Base-by-base conservation (phyloP, 805 yeast species). In the Tetrapisispora pingtungensis region DNA sequence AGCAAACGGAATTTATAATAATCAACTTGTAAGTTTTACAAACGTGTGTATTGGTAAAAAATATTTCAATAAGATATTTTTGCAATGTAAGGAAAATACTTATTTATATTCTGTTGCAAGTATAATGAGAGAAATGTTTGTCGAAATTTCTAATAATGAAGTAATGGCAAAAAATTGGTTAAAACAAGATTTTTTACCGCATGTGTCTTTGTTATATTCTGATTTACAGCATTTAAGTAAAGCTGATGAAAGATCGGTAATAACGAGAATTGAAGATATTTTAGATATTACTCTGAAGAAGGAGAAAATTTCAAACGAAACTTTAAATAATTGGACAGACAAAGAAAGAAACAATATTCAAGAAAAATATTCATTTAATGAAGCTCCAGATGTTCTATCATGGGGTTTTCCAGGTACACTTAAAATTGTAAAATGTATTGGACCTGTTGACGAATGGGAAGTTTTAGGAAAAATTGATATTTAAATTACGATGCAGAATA, bases 331-430 rank as follows among this genome's bases (percentile, higher is more conserved):
- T 36, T 24, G 30, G 39, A 40, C 46, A 2, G 48, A 48, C 13
- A 46, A 47, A 6, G 44, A 42, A 7, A 37, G 40, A 18, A 48
- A 50, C 2, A 52, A 49, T 13, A 43, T 46, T 18, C 64, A 61
- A 45, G 33, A 39, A 12, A 40, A 48, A 18, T 62, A 63, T 61
- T 40, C 44, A 3, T 54, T 60, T 35, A 44, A 45, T 14, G 41
- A 46, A 4, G 41, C 35, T 10, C 53, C 61, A 12, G 31, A 45
- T 3, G 38, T 53, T 1, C 17, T 37, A 14, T 43, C 77, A 3
- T 84, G 93, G 93, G 73, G 71, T 38, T 77, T 81, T 7, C 84
- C 86, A 2, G 80, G 82, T 7, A 67, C 81, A 20, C 55, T 69
- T 46, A 75, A 80, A 51, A 70, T 84, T 43, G 85, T 84, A 7